phyloP scores from a whole-genome alignment of 495 filamentous ascomycete species.

The Margaritispora aquatica region DNA sequence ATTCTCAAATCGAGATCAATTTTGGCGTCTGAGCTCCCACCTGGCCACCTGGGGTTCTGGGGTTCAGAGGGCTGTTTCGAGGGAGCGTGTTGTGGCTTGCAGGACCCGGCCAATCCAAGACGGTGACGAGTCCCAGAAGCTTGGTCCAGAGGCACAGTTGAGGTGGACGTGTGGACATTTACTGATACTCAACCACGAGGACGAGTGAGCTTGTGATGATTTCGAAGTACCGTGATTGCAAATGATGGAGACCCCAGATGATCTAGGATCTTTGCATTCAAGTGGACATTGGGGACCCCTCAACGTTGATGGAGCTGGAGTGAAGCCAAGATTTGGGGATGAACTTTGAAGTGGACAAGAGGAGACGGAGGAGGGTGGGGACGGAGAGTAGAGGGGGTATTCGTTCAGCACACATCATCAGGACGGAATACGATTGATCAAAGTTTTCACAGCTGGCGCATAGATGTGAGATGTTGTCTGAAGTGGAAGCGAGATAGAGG shows the following conservation, averaged over 20 bases:
- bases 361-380: neutral
- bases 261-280: neutral
- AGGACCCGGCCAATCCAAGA: neutral
- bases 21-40: neutral
- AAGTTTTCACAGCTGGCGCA: too few species aligned
- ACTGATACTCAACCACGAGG: neutral
- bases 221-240: neutral
- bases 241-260: neutral
- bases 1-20: neutral
- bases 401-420: too few species aligned
- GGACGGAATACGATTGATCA: too few species aligned
- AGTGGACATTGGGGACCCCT: neutral
- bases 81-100: neutral
- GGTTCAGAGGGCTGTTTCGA: neutral
- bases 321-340: too few species aligned
- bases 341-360: neutral
- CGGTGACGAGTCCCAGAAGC: neutral
- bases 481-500: too few species aligned
- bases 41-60: neutral
- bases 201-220: neutral
- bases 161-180: neutral
- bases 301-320: neutral
- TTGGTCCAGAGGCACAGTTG: neutral
- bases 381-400: too few species aligned
- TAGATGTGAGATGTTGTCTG: too few species aligned